Evolutionary conservation across 768 basidiomycete species (phyloP).

Genomic region (Fomitopsis pulvina): DNA sequence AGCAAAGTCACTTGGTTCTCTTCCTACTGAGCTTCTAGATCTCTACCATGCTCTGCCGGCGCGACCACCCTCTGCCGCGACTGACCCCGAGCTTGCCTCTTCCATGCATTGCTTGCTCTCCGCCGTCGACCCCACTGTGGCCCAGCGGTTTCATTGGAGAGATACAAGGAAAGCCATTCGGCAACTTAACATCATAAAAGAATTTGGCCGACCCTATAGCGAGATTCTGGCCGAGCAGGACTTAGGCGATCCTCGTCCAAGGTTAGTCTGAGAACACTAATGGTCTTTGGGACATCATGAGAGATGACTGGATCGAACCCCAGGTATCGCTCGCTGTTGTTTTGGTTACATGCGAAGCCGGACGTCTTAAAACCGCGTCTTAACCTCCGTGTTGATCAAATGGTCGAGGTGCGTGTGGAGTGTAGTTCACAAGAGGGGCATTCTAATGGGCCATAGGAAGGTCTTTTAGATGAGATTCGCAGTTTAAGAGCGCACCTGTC

Average conservation of each 20-base stretch:
- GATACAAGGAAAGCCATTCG: slow-evolving; percentile 89
- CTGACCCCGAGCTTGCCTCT: slow-evolving; percentile 50
- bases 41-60: slow-evolving; percentile 56
- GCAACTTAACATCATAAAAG: slow-evolving; percentile 70
- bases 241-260: slow-evolving; percentile 35
- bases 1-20: slow-evolving; percentile 31
- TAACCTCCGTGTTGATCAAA: slow-evolving; percentile 77
- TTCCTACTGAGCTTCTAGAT: slow-evolving; percentile 40
- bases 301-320: neutral
- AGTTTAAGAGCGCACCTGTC: slow-evolving; percentile 33
- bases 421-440: neutral
- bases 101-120: slow-evolving; percentile 61
- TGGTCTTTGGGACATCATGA: too few species aligned
- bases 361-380: slow-evolving; percentile 58
- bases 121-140: slow-evolving; percentile 65
- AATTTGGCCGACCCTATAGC: slow-evolving; percentile 57
- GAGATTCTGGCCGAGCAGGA: slow-evolving; percentile 65
- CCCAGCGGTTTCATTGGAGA: slow-evolving; percentile 90
- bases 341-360: slow-evolving; percentile 85
- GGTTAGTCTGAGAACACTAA: too few species aligned
- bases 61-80: slow-evolving; percentile 48
- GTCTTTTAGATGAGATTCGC: slow-evolving; percentile 75
- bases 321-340: slow-evolving; percentile 80
- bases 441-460: slow-evolving; percentile 46
- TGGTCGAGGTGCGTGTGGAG: slow-evolving; percentile 63